Evolutionary conservation across 2,329 filamentous ascomycete species (phyloP), one percentile per base, ranked within the genome.

Genomic region (Xylaria sp.): DNA sequence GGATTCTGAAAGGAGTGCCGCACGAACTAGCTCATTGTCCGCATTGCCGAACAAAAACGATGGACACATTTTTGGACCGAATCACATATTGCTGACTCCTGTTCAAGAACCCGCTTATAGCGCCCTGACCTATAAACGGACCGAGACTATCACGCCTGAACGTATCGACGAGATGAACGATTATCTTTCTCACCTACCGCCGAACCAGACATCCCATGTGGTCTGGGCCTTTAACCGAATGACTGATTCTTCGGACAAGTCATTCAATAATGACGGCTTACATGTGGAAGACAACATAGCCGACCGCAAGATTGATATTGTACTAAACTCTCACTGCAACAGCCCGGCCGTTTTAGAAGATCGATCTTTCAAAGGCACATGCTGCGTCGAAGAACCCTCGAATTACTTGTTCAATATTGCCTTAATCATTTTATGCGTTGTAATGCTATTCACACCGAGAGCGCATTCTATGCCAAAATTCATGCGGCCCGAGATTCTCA

Each of bases 311-410:
- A 80, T 82, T 14, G 82, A 87, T 67, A 72, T 87, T 17, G 71
- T 85, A 1, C 77, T 88, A 52, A 85, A 85, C 61, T 74, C 81
- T 28, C 80, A 81, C 46, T 88, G 86, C 74, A 87, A 87, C 70
- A 75, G 78, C 7, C 76, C 78, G 60, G 70, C 77, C 17, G 74
- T 74, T 3, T 65, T 72, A 15, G 73, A 75, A n/a, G 73, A 74
- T 25, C 79, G 79, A 62, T 78, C 79, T 0, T 80, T 81, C 67
- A 76, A 80, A 60, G 77, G 79, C 31, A 85, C 84, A 2, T 88
- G 85, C 71, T 87, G 85, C 67, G 79, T 76, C 49, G 74, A 74
- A 11, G 83, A 84, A 68, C 70, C 71, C 8, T 66, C 69, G 3
- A 75, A 74, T 3, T 76, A 73, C 23, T 70, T 73, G 63, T 66